Percentiles rank a stretch among this genome's conserved stretches.
phyloP scores from a whole-genome alignment of 163 green algal species.

The Prototheca wickerhamii region DNA sequence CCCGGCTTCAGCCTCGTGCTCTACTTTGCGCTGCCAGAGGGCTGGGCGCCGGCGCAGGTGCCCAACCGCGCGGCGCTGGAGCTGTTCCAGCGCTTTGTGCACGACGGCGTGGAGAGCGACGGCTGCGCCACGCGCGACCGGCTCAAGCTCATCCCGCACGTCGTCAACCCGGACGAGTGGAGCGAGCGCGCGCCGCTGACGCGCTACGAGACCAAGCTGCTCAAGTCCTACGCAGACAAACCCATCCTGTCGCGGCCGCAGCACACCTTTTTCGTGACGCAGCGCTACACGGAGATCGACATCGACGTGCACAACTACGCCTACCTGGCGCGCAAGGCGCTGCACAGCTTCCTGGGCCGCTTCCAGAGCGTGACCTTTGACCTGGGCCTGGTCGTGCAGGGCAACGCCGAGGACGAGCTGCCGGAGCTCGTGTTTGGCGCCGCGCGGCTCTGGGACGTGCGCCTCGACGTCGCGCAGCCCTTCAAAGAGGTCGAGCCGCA shows the following conservation, averaged over 20 bases:
- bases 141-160: conserved; percentile 59
- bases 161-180: conserved; percentile 36
- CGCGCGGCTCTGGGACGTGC: conserved; percentile 46
- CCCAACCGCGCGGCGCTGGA: conserved; percentile 53
- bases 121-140: conserved; percentile 55
- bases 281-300: conserved; percentile 74
- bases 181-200: conserved; percentile 46
- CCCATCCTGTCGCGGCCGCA: conserved; percentile 75
- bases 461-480: conserved; percentile 34
- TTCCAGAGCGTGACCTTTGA: conserved; percentile 62
- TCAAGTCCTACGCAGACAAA: conserved; percentile 83
- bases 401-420: conserved; percentile 69
- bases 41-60: conserved; percentile 31
- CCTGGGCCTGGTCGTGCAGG: conserved; percentile 67
- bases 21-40: conserved; percentile 62
- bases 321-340: conserved; percentile 70
- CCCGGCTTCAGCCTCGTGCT: conserved; percentile 62
- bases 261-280: conserved; percentile 50
- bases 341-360: conserved; percentile 48
- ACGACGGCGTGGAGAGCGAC: conserved; percentile 59
- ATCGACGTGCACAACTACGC: conserved; percentile 81
- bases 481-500: conserved; percentile 7
- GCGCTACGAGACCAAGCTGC: conserved; percentile 53
- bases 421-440: conserved; percentile 68
- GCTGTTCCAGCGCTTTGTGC: conserved; percentile 62